A percentile compares a stretch with the other conserved stretches of the same genome.
These are phyloP conservation scores for Nepenthes gracilis DNA, from an alignment of 148 eudicot genomes.

Conservation along the genomic window DNA sequence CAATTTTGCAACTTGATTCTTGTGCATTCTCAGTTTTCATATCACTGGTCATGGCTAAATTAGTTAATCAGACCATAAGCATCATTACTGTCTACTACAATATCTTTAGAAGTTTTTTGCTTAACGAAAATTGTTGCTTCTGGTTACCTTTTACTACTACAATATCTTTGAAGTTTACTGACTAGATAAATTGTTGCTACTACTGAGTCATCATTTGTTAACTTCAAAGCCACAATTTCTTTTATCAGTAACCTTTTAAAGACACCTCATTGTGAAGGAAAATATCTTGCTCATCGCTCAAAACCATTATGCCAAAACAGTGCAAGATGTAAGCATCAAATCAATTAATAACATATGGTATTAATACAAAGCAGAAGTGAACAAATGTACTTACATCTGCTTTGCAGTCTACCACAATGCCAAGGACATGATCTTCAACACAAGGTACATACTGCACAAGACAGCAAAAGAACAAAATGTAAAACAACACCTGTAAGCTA, in stretches of 20 bases:
- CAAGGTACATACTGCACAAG: constrained; percentile 72
- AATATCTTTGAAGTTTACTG: too few species aligned
- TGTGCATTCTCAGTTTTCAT: too few species aligned
- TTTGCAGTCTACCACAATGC: constrained; percentile 73
- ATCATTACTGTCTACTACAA: too few species aligned
- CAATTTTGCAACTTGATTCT: too few species aligned
- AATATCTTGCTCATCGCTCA: neutral
- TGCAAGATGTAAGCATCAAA: neutral
- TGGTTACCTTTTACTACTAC: too few species aligned
- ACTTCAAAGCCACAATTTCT: too few species aligned
- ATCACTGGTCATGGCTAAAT: too few species aligned
- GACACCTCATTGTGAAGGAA: neutral
- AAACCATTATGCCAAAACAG: neutral
- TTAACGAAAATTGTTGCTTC: too few species aligned
- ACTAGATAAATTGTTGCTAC: too few species aligned
- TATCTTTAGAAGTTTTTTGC: too few species aligned
- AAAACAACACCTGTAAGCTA: neutral
- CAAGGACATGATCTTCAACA: constrained; percentile 83
- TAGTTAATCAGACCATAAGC: too few species aligned
- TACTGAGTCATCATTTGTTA: too few species aligned
- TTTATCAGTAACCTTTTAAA: neutral
- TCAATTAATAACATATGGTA: neutral
- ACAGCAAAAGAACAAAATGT: constrained; percentile 6
- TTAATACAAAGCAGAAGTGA: neutral
- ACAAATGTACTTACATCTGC: constrained; percentile 59